Conservation (phyloP, 768 basidiomycete species). For the Russula sp. region DNA sequence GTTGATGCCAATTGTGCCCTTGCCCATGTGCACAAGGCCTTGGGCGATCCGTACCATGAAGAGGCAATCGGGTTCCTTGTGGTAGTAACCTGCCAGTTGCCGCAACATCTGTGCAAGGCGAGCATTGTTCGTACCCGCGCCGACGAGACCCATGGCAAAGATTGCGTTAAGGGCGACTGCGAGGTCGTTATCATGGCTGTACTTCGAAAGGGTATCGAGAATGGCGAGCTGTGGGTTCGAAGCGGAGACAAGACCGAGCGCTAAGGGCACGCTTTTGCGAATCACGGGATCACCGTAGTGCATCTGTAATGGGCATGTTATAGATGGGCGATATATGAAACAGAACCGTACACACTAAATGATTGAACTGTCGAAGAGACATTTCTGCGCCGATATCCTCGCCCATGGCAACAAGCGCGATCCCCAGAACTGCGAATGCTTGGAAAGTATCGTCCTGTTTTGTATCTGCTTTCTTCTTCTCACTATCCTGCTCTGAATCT, state of each 20-base stretch:
- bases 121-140: slow-evolving; percentile 98
- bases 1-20: slow-evolving; percentile 94
- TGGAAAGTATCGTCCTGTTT: slow-evolving; percentile 74
- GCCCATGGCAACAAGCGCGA: slow-evolving; percentile 94
- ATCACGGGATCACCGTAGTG: slow-evolving; percentile 94
- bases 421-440: slow-evolving; percentile 87
- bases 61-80: slow-evolving; percentile 93
- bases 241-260: slow-evolving; percentile 88
- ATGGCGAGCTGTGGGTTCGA: slow-evolving; percentile 94
- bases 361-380: slow-evolving; percentile 96
- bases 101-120: slow-evolving; percentile 96
- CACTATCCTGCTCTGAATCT: slow-evolving; percentile 51
- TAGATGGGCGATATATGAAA: slow-evolving; percentile 24
- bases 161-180: slow-evolving; percentile 94
- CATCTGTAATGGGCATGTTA: slow-evolving; percentile 56
- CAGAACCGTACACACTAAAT: slow-evolving; percentile 56
- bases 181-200: slow-evolving; percentile 98
- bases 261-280: slow-evolving; percentile 88
- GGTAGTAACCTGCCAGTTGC: slow-evolving; percentile 95
- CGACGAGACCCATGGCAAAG: slow-evolving; percentile 97
- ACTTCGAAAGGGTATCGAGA: slow-evolving; percentile 95
- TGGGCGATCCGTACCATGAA: slow-evolving; percentile 96
- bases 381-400: slow-evolving; percentile 98
- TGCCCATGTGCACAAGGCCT: slow-evolving; percentile 98
- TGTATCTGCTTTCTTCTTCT: slow-evolving; percentile 45